phyloP scores from a whole-genome alignment of 176 grass and related monocot species.

The Panicum miliaceum region DNA sequence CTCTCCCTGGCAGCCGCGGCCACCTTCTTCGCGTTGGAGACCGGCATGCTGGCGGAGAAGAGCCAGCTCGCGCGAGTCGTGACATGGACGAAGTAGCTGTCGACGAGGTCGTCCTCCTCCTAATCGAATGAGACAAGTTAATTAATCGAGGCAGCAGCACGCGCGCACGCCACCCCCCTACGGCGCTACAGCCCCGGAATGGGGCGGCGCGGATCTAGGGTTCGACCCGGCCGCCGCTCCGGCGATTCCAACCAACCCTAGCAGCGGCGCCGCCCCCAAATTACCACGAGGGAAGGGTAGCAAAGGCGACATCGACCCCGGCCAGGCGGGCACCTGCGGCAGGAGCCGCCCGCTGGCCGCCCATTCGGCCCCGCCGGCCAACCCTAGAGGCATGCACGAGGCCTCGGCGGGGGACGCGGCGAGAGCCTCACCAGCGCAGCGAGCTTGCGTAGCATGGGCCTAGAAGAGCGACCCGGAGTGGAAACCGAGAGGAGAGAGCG shows the following conservation, averaged over 20 bases:
- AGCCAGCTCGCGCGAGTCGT: constrained; percentile 38
- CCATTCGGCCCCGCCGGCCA: constrained; percentile 5
- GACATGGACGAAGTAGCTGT: constrained; percentile 37
- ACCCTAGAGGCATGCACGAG: constrained; percentile 44
- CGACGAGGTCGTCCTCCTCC: constrained; percentile 43
- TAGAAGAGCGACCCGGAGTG: neutral
- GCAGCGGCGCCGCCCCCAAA: neutral
- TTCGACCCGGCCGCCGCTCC: constrained; percentile 21
- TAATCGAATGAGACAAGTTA: constrained; percentile 30
- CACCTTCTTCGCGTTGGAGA: neutral
- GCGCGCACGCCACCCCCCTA: neutral
- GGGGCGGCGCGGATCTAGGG: constrained; percentile 46
- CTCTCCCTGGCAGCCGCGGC: neutral
- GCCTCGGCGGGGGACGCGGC: neutral
- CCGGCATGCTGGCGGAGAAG: constrained; percentile 18
- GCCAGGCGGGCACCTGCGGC: neutral
- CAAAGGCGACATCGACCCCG: neutral
- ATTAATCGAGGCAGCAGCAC: neutral
- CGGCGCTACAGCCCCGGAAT: constrained; percentile 3
- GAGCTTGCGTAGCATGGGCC: neutral
- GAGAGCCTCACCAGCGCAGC: neutral
- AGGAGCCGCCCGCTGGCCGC: neutral
- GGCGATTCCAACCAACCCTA: constrained; percentile 6
- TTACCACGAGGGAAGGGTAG: constrained; percentile 18
- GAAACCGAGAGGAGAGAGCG: neutral